Evolutionary conservation across 73 alveolate species (phyloP), one percentile per base, ranked within the genome.

Genomic region (Urostyla sp.): DNA sequence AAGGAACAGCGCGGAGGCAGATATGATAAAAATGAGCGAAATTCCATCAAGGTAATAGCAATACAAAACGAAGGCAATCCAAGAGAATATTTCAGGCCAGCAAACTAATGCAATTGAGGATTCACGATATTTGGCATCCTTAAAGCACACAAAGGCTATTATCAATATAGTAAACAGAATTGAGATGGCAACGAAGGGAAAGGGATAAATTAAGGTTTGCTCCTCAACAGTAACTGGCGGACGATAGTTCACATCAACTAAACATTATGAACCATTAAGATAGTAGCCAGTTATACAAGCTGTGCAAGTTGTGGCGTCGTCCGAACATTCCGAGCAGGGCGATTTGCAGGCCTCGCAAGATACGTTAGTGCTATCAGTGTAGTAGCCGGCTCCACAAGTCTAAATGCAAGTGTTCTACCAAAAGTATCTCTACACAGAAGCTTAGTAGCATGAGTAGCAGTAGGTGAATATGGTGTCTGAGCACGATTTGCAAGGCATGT

Each of bases 401-500:
- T n/a, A 26, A 8, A 28, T 21, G 60, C 79, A 63, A 13, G 27
- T 15, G 44, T 36, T 32, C 2, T 7, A 8, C 23, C 6, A 63
- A 16, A 63, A 40, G 24, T n/a, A 20, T 13, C 24, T 63, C 43
- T 63, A 57, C 5, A 49, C n/a, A 6, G 44, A 57, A 27, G 44
- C 37, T 23, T 49, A 23, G 38, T 73, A 67, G 52, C 92, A 84
- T 18, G 61, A 23, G 2, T 45, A 13, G 61, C 92, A 84, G 20
- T 5, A 30, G 10, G 92, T 16, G 15, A 79, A 24, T 18, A 40
- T 38, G 31, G 63, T 13, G 0, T 49, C 28, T 1, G 31, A 30
- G 18, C 92, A 84, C 18, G 75, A 21, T 36, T 37, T 73, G 44
- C 92, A 84, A 48, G 92, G 92, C 43, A 36, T 74, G 21, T 44